These are phyloP conservation scores for Lipomyces lipofer DNA, from an alignment of 805 yeast species.

Conservation along the genomic window DNA sequence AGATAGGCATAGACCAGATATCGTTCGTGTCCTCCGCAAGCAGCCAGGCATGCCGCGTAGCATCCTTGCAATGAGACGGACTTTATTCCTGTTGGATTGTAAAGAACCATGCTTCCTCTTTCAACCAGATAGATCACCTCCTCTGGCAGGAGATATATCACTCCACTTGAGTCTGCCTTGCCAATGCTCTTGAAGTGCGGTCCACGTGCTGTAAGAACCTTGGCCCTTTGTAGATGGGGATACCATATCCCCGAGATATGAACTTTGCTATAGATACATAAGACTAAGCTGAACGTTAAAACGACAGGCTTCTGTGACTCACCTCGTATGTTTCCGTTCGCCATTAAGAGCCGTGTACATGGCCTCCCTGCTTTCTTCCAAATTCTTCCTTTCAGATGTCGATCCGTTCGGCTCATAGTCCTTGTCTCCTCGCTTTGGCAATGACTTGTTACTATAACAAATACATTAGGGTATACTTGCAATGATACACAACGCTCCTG, in stretches of 20 bases:
- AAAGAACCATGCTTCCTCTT: conserved; percentile 65
- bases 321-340: conserved; percentile 39
- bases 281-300: neutral
- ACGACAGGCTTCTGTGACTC: neutral
- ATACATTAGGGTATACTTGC: neutral
- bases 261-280: conserved; percentile 43
- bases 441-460: conserved; percentile 14
- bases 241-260: conserved; percentile 54
- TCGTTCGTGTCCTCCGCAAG: conserved; percentile 49
- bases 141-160: conserved; percentile 57
- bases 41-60: conserved; percentile 53
- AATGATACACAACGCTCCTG: no score
- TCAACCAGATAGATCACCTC: conserved; percentile 79
- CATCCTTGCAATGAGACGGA: conserved; percentile 64
- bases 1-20: conserved; percentile 72
- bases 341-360: conserved; percentile 68
- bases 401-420: conserved; percentile 86
- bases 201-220: conserved; percentile 61
- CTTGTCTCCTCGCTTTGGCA: conserved; percentile 80
- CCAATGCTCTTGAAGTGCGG: conserved; percentile 76
- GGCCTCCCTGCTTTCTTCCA: conserved; percentile 58
- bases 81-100: conserved; percentile 36
- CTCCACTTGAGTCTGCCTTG: conserved; percentile 48
- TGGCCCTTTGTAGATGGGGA: conserved; percentile 40
- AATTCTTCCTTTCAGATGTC: conserved; percentile 47